These are phyloP conservation scores for Rhizopogon sp. DNA, from an alignment of 768 basidiomycete species.

Conservation along the genomic window DNA sequence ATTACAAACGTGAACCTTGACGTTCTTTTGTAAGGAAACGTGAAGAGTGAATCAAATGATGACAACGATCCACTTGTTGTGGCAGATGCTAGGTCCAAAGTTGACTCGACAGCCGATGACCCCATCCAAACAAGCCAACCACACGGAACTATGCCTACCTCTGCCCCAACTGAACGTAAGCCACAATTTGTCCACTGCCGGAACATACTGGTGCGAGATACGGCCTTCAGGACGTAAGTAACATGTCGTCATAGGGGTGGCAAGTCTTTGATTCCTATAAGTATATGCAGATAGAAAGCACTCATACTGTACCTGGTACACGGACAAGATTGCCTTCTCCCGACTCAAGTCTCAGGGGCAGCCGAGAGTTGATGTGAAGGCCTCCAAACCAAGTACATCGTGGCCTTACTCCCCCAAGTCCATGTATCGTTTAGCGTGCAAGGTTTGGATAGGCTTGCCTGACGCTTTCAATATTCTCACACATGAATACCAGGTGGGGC, in stretches of 20 bases:
- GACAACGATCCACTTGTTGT: background rate
- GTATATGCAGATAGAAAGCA: constrained; percentile 28
- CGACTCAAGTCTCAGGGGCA: constrained; percentile 22
- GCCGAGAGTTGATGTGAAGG: background rate
- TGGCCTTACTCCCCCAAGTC: constrained; percentile 36
- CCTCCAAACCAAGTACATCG: background rate
- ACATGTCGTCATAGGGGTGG: background rate
- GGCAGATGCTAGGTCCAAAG: constrained; percentile 7
- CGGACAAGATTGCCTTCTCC: constrained; percentile 25
- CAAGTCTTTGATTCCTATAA: background rate
- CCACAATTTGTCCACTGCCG: constrained; percentile 13
- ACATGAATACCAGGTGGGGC: constrained; percentile 11
- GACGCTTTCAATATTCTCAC: background rate
- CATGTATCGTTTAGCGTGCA: constrained; percentile 37
- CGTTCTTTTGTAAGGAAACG: no score
- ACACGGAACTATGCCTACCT: background rate
- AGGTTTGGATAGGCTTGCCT: constrained; percentile 17
- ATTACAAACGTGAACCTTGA: background rate
- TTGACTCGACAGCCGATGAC: background rate
- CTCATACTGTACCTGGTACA: constrained; percentile 36
- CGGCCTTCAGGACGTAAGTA: constrained; percentile 24
- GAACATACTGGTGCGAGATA: constrained; percentile 19
- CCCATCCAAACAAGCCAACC: background rate
- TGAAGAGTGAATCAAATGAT: constrained; percentile 2
- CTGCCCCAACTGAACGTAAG: background rate